Conservation (phyloP, 306 rosid genomes). For the Sindora glabra region DNA sequence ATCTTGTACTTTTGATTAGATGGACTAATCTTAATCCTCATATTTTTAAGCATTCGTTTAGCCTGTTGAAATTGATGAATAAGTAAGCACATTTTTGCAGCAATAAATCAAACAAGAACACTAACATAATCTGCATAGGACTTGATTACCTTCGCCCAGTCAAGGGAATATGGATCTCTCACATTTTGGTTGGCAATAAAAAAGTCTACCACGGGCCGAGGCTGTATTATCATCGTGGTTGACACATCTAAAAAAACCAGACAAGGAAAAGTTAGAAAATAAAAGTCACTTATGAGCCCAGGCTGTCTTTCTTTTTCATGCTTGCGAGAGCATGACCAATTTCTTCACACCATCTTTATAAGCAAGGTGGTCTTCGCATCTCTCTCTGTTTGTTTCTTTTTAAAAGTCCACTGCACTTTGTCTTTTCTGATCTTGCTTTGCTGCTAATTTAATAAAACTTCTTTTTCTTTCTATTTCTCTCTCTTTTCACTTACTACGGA, state of each 20-base stretch:
- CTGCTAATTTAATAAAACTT: too few species aligned
- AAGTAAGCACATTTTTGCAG: not conserved
- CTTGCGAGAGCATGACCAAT: too few species aligned
- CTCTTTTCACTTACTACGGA: too few species aligned
- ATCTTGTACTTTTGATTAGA: conserved; percentile 72
- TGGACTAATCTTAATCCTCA: conserved; percentile 66
- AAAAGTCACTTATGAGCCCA: too few species aligned
- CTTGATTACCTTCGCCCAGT: conserved; percentile 73
- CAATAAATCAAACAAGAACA: not conserved
- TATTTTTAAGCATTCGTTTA: conserved; percentile 64
- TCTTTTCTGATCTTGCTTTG: too few species aligned
- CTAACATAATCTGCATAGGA: not conserved
- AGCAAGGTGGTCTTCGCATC: too few species aligned
- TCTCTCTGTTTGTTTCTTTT: too few species aligned
- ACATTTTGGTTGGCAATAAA: conserved; percentile 69
- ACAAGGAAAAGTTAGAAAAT: not conserved
- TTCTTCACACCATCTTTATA: too few species aligned
- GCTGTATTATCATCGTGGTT: conserved; percentile 76
- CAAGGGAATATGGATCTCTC: conserved; percentile 54
- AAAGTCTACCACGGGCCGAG: conserved; percentile 93
- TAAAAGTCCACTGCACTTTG: too few species aligned
- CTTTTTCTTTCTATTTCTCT: too few species aligned
- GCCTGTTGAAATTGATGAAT: conserved; percentile 43
- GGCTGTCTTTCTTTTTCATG: too few species aligned
- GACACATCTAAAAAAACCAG: conserved; percentile 58